A percentile compares a stretch with the other conserved stretches of the same genome.
These are phyloP conservation scores for Arthonia radiata DNA, from an alignment of 495 filamentous ascomycete species.

Conservation along the genomic window DNA sequence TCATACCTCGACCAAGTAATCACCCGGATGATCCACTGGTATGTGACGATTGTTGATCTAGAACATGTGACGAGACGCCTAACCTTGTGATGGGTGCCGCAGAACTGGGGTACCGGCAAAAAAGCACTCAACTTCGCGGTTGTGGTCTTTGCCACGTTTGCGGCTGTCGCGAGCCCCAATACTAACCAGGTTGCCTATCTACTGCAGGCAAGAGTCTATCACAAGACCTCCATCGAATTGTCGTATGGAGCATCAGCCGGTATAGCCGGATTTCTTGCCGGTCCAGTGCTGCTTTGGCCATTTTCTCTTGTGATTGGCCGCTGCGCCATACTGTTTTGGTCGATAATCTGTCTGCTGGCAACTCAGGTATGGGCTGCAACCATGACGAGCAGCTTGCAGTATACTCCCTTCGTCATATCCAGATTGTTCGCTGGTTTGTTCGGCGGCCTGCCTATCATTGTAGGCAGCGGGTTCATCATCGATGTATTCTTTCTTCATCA, in stretches of 20 bases:
- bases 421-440: slow-evolving; percentile 19
- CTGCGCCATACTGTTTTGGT: slow-evolving; percentile 21
- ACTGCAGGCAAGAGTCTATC: slow-evolving; percentile 14
- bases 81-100: too few relatives aligned
- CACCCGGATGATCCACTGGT: too few relatives aligned
- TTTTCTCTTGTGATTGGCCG: slow-evolving; percentile 17
- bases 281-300: slow-evolving; percentile 20
- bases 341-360: slow-evolving; percentile 12
- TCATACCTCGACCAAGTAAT: too few relatives aligned
- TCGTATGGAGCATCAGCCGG: slow-evolving; percentile 10
- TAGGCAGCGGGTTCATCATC: slow-evolving; percentile 18
- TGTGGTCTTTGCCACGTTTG: too few relatives aligned
- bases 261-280: slow-evolving; percentile 16
- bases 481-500: slow-evolving; percentile 24
- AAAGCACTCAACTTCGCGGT: too few relatives aligned
- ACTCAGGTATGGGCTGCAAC: slow-evolving; percentile 18
- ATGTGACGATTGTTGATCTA: too few relatives aligned
- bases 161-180: too few relatives aligned
- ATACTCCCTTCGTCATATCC: slow-evolving; percentile 20
- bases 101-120: too few relatives aligned
- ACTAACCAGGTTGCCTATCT: too few relatives aligned
- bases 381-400: slow-evolving; percentile 20
- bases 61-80: too few relatives aligned
- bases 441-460: slow-evolving; percentile 15
- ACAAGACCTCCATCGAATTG: slow-evolving; percentile 11